Conservation (phyloP, 345 rosid genomes). For the Mercurialis annua region DNA sequence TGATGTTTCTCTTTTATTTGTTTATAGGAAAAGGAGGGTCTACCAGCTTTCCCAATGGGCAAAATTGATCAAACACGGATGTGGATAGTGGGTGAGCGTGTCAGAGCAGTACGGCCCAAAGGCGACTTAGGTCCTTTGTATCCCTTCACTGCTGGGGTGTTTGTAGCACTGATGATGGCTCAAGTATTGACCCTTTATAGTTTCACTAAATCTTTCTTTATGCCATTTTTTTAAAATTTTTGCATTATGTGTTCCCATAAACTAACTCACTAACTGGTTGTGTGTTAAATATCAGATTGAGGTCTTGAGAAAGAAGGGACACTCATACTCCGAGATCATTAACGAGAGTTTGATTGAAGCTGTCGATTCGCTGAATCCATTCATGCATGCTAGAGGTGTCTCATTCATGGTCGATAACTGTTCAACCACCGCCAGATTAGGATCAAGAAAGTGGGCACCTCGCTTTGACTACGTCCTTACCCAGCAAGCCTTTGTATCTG, state of each 20-base stretch:
- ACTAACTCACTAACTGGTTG: background rate
- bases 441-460: conserved; percentile 80
- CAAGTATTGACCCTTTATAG: conserved; percentile 42
- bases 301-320: conserved; percentile 92
- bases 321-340: conserved; percentile 88
- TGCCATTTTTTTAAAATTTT: background rate
- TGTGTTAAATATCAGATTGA: conserved; percentile 54
- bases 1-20: conserved; percentile 1
- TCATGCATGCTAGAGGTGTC: conserved; percentile 96
- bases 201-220: background rate
- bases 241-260: background rate
- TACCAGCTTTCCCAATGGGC: conserved; percentile 98
- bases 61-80: conserved; percentile 91
- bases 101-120: conserved; percentile 56
- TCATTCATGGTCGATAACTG: conserved; percentile 96
- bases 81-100: conserved; percentile 94
- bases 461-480: conserved; percentile 75
- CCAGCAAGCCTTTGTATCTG: conserved; percentile 80
- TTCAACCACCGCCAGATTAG: conserved; percentile 89
- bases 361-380: conserved; percentile 89
- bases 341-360: conserved; percentile 90
- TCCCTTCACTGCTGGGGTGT: conserved; percentile 91
- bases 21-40: conserved; percentile 80
- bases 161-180: conserved; percentile 93
- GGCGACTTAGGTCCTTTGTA: conserved; percentile 78